Conservation (phyloP, 208 protist genomes). For the Trypanosoma grayi region DNA sequence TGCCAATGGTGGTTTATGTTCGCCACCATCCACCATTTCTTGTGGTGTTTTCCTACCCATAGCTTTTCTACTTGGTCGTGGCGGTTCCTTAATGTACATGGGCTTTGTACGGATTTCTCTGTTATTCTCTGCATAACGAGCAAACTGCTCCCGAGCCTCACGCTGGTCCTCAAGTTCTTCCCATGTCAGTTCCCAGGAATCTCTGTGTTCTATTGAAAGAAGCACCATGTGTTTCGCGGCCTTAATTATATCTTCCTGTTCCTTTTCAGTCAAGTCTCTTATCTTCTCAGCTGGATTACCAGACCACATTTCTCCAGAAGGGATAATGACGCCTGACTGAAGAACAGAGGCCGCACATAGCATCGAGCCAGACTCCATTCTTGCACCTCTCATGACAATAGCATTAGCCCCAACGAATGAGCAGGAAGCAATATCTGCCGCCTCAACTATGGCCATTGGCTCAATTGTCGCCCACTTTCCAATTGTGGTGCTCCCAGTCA, state of each 20-base stretch:
- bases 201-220: constrained; percentile 84
- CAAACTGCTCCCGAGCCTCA: constrained; percentile 68
- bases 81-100: constrained; percentile 91
- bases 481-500: constrained; percentile 81
- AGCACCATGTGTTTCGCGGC: constrained; percentile 89
- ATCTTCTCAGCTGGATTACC: constrained; percentile 90
- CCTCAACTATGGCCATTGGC: constrained; percentile 88
- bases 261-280: constrained; percentile 81
- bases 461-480: constrained; percentile 90
- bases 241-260: constrained; percentile 86
- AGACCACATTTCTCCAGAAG: constrained; percentile 91
- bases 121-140: constrained; percentile 63
- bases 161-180: constrained; percentile 85
- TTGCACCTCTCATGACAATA: constrained; percentile 82
- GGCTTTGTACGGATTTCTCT: constrained; percentile 73
- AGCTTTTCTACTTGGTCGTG: constrained; percentile 71
- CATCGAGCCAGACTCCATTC: constrained; percentile 86
- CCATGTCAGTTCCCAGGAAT: constrained; percentile 89
- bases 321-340: constrained; percentile 80
- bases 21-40: constrained; percentile 62
- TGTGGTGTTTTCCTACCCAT: constrained; percentile 71
- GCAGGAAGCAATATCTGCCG: constrained; percentile 82
- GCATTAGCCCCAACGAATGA: constrained; percentile 86
- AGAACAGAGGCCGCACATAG: constrained; percentile 86
- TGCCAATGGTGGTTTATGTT: constrained; percentile 55